Conservation (phyloP, 441 rosid species). For the Arabidopsis lyrata region DNA sequence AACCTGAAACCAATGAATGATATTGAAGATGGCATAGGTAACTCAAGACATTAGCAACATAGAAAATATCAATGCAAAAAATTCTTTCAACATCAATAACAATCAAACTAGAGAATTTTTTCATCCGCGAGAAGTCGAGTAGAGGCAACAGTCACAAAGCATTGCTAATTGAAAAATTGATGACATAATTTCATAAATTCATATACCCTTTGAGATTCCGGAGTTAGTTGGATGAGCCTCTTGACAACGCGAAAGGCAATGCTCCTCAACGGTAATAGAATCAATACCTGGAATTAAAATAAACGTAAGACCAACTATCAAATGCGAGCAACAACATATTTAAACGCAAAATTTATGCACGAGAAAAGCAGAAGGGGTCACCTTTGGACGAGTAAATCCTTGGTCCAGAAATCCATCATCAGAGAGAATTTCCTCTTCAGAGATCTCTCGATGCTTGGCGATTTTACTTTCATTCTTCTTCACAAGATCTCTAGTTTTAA, state of each 20-base stretch:
- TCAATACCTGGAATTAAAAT: conserved; percentile 65
- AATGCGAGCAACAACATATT: conserved; percentile 16
- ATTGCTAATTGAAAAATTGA: conserved; percentile 4
- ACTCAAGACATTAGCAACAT: conserved; percentile 17
- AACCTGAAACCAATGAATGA: conserved; percentile 56
- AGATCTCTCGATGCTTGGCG: conserved; percentile 60
- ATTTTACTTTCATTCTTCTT: conserved; percentile 79
- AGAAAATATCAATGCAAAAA: conserved; percentile 27
- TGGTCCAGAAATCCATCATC: conserved; percentile 77
- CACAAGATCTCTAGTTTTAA: conserved; percentile 76
- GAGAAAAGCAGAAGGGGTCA: conserved; percentile 42
- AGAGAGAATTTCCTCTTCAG: conserved; percentile 58
- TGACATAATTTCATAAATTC: conserved; percentile 16
- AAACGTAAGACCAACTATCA: conserved; percentile 34
- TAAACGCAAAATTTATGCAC: conserved; percentile 6
- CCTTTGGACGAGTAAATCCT: conserved; percentile 99
- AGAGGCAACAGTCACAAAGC: conserved; percentile 18
- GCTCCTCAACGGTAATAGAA: conserved; percentile 80
- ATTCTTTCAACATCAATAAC: background rate
- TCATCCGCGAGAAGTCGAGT: background rate
- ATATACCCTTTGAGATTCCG: conserved; percentile 76
- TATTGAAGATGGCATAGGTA: conserved; percentile 14
- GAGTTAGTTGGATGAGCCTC: conserved; percentile 85
- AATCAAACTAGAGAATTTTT: conserved; percentile 12
- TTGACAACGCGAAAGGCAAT: conserved; percentile 73